Base-by-base conservation (phyloP, 1,284 basidiomycete genomes). In the Cryptococcus hybrid region DNA sequence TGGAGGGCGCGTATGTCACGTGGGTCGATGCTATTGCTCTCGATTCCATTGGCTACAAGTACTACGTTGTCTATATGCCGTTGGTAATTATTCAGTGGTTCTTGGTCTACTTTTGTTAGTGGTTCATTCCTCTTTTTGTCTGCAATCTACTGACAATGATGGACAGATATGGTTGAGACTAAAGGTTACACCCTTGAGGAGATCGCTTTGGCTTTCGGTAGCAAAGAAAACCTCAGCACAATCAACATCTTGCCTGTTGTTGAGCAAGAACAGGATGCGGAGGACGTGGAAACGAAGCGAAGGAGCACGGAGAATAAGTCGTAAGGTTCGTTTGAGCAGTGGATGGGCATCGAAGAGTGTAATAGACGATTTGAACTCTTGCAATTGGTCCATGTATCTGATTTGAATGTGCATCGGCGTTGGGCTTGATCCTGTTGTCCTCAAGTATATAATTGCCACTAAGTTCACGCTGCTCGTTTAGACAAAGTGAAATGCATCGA, bases 21-120 rank as follows among this genome's bases (percentile, higher is more conserved):
- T 79, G 68, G 59, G 76, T 77, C 39, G 78, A 79, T 59, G 60
- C 73, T 2, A 68, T 79, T 49, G 79, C 77, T 13, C 65, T 80
- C 49, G 61, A 72, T 42, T 56, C 64, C 15, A 79, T 80, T 49
- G 74, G 74, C 2, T 77, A 68, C 55, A 70, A 74, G 56, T 79
- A 79, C 65, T 77, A 76, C 61, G 55, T 64, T 30, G 75, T 76
- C 7, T 79, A 75, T 59, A 73, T 75, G 63, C 73, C 71, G 7
- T 56, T 77, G 6, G 65, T 77, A 37, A 57, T 73, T 59, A 64
- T 78, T 35, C 71, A 74, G 52, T 75, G 65, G 62, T 44, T 70
- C 46, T 56, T 74, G 4, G 64, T 66, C 11, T 75, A 67, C 52
- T 54, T 45, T 35, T 68, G 67, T 71, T 51, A 64, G 65, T 64